Evolutionary conservation across 169 alveolate species (phyloP).

Genomic region (Toxoplasma gondii): DNA sequence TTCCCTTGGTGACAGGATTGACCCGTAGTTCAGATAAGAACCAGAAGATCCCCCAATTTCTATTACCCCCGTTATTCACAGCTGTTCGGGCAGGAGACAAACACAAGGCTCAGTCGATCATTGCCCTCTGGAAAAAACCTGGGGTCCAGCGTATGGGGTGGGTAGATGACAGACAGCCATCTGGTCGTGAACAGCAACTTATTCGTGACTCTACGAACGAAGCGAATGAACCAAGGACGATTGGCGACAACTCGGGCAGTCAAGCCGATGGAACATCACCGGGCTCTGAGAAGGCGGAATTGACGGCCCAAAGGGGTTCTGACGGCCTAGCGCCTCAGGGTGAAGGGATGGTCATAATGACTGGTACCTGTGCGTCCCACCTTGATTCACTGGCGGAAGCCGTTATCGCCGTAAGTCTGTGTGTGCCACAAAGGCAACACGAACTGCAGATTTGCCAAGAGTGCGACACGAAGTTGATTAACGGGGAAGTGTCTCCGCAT

Average conservation of each 20-base stretch:
- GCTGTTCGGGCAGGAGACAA: slow-evolving; percentile 36
- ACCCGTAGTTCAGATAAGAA: neutral
- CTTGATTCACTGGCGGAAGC: slow-evolving; percentile 37
- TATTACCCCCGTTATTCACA: slow-evolving; percentile 1
- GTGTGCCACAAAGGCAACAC: neutral
- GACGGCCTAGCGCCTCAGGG: slow-evolving; percentile 83
- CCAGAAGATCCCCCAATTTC: slow-evolving; percentile 7
- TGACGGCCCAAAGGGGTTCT: neutral
- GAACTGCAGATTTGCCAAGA: neutral
- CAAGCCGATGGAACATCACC: neutral
- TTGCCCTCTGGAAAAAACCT: slow-evolving; percentile 30
- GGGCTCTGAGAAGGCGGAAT: neutral
- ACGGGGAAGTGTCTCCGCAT: no score
- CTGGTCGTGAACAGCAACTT: neutral
- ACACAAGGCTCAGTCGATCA: slow-evolving; percentile 6
- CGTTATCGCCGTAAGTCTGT: neutral
- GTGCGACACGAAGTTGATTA: no score
- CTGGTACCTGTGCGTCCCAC: slow-evolving; percentile 44
- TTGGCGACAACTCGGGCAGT: neutral
- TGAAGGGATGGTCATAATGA: slow-evolving; percentile 36
- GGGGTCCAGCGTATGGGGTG: slow-evolving; percentile 35
- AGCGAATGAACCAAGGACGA: neutral
- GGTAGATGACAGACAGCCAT: neutral
- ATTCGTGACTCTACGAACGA: slow-evolving; percentile 32
- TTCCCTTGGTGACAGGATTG: neutral